These are phyloP conservation scores for Phytophthora melonis DNA, from an alignment of 352 stramenopile species.

Conservation along the genomic window DNA sequence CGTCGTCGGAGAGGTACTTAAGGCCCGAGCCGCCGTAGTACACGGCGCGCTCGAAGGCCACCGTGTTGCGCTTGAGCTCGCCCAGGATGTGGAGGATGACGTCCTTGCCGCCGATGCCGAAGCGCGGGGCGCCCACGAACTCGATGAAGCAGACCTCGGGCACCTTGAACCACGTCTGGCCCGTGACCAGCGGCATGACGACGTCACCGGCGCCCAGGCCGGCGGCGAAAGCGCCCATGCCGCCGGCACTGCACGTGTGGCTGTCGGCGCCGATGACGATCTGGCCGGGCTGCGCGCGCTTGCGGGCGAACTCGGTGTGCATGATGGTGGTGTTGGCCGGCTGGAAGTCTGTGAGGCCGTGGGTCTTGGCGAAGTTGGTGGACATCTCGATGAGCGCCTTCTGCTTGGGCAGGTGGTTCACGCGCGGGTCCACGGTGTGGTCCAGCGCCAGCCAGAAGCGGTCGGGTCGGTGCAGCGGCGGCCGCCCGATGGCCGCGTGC, in stretches of 20 bases:
- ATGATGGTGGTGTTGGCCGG: constrained; percentile 89
- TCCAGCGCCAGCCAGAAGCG: constrained; percentile 88
- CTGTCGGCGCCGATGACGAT: constrained; percentile 86
- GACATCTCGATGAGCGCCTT: constrained; percentile 84
- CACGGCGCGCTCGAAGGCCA: constrained; percentile 82
- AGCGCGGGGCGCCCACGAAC: constrained; percentile 70
- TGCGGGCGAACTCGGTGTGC: constrained; percentile 85
- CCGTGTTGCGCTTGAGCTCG: constrained; percentile 85
- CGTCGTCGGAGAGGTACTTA: constrained; percentile 75
- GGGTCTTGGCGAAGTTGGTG: constrained; percentile 78
- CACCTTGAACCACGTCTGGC: constrained; percentile 89
- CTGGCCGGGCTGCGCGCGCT: constrained; percentile 83
- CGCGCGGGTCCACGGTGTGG: constrained; percentile 82
- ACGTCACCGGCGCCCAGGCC: constrained; percentile 81
- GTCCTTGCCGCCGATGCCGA: constrained; percentile 85
- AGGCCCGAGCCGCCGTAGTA: constrained; percentile 79
- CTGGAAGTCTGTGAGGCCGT: constrained; percentile 81
- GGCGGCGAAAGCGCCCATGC: constrained; percentile 80
- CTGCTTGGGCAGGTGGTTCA: constrained; percentile 84
- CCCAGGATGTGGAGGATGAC: constrained; percentile 84
- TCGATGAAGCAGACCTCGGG: constrained; percentile 84
- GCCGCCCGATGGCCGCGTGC: constrained; percentile 78
- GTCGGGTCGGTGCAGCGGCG: constrained; percentile 76
- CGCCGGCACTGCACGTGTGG: constrained; percentile 81
- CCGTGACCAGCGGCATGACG: constrained; percentile 85